Evolutionary conservation across 208 protist species (phyloP).

Genomic region (Leishmania major): DNA sequence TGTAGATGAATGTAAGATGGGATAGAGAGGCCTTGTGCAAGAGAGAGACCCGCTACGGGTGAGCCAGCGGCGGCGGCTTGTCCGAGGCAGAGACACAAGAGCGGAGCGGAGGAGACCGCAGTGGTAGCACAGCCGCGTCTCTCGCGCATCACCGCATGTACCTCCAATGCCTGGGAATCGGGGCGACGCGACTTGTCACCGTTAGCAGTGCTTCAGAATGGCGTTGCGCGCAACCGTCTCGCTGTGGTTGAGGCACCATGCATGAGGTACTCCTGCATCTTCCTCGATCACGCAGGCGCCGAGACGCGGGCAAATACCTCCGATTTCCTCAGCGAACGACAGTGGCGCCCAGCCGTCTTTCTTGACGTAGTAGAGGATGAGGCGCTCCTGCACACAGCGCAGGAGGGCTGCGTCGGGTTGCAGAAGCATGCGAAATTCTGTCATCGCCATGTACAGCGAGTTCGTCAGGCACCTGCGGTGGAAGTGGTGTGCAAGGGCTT

Average conservation of each 20-base stretch:
- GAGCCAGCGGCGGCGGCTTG: not conserved
- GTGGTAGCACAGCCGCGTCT: not conserved
- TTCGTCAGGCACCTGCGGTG: conserved; percentile 41
- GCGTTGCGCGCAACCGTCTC: conserved; percentile 49
- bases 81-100: not conserved
- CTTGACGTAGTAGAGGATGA: conserved; percentile 77
- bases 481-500: conserved; percentile 33
- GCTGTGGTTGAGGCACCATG: conserved; percentile 74
- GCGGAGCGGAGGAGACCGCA: not conserved
- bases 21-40: not conserved
- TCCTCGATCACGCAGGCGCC: conserved; percentile 52
- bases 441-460: conserved; percentile 51
- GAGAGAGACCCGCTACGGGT: not conserved
- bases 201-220: conserved; percentile 39
- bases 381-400: conserved; percentile 38
- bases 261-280: conserved; percentile 48
- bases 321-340: conserved; percentile 47
- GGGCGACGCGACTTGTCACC: not conserved
- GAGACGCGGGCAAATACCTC: conserved; percentile 36
- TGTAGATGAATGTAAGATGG: too few species aligned
- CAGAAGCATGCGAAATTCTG: conserved; percentile 61
- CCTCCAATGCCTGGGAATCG: not conserved
- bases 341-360: conserved; percentile 64
- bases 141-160: not conserved
- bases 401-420: conserved; percentile 55